A percentile compares a stretch with the other conserved stretches of the same genome.
Evolutionary conservation across 176 grass and related monocot genomes (phyloP).

Genomic region (barley (Hordeum vulgare)): DNA sequence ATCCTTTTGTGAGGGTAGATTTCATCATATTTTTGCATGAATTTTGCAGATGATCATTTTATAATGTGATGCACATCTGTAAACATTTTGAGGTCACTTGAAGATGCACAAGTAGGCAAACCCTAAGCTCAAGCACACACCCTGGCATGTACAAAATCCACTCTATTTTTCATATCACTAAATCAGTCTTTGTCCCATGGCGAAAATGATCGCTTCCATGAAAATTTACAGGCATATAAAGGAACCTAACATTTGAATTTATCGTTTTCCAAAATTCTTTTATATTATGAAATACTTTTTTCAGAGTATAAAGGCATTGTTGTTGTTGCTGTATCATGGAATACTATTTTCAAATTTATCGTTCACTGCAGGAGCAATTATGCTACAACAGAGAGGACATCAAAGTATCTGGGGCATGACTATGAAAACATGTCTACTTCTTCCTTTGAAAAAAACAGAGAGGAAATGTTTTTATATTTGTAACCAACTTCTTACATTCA

Average conservation of each 20-base stretch:
- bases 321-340: no score
- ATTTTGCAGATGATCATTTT: background rate
- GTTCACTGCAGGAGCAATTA: background rate
- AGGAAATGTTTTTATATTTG: background rate
- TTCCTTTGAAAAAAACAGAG: background rate
- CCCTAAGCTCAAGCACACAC: background rate
- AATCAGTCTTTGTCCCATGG: background rate
- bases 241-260: background rate
- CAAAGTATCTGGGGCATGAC: background rate
- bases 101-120: background rate
- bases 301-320: no score
- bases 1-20: background rate
- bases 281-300: background rate
- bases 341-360: background rate
- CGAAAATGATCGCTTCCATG: background rate
- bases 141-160: background rate
- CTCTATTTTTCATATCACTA: background rate
- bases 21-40: background rate
- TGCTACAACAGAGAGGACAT: background rate
- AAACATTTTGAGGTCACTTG: background rate
- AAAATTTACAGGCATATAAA: background rate
- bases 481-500: background rate
- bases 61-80: background rate
- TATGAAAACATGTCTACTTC: conserved; percentile 1
- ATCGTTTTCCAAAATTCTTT: background rate